Evolutionary conservation across 2,329 filamentous ascomycete species (phyloP).

Genomic region (Alternaria ethzedia): DNA sequence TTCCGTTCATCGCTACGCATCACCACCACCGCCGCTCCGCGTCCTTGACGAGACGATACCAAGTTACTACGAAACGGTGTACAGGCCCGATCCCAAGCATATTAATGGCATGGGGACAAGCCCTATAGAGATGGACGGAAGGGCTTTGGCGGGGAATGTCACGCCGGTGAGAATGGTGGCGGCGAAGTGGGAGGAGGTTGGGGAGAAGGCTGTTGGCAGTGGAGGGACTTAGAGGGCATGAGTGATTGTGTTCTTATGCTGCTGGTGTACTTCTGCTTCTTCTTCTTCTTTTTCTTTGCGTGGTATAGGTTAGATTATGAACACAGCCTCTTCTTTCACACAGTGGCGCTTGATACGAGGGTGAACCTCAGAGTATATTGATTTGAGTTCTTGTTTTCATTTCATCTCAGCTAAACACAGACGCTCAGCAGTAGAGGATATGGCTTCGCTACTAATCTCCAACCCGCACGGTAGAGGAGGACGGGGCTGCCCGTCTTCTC

Average conservation of each 20-base stretch:
- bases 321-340: not conserved
- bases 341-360: not conserved
- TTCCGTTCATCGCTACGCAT: not conserved
- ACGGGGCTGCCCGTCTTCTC: slow-evolving; percentile 11
- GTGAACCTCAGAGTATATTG: not conserved
- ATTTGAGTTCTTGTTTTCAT: not conserved
- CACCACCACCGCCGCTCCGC: not conserved
- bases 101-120: not conserved
- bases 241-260: not conserved
- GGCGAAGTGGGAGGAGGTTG: slow-evolving; percentile 2
- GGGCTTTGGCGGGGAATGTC: not conserved
- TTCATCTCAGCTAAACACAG: slow-evolving; percentile 1
- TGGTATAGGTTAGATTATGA: not conserved
- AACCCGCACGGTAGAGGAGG: not conserved
- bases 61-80: slow-evolving; percentile 9
- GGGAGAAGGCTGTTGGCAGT: not conserved
- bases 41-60: not conserved
- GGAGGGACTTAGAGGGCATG: not conserved
- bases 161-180: not conserved
- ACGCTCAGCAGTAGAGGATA: slow-evolving; percentile 1
- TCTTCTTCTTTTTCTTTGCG: not conserved
- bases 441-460: not conserved
- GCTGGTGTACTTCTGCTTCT: not conserved
- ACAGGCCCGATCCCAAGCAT: not conserved
- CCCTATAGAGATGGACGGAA: not conserved